phyloP scores from a whole-genome alignment of 495 filamentous ascomycete species.

The Aspergillus avenaceus region DNA sequence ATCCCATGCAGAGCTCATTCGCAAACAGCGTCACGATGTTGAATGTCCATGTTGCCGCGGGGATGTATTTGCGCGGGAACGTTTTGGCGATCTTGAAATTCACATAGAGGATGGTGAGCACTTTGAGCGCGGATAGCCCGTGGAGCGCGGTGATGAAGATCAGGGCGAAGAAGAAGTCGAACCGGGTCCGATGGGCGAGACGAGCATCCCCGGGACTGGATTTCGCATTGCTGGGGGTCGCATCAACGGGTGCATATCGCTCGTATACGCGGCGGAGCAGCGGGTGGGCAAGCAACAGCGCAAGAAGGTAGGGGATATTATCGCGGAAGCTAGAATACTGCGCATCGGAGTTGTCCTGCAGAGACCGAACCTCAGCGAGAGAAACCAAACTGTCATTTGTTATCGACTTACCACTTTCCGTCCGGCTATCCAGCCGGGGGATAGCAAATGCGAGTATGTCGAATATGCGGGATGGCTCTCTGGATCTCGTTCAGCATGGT shows the following conservation, averaged over 20 bases:
- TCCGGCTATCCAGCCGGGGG: constrained; percentile 89
- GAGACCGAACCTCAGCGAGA: neutral
- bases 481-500: constrained; percentile 32
- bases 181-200: constrained; percentile 71
- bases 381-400: neutral
- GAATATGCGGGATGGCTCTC: constrained; percentile 77
- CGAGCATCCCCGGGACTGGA: constrained; percentile 53
- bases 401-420: constrained; percentile 82
- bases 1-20: constrained; percentile 81
- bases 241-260: constrained; percentile 16
- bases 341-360: constrained; percentile 79
- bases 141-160: constrained; percentile 76
- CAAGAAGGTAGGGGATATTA: constrained; percentile 76
- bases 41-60: constrained; percentile 85
- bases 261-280: constrained; percentile 71
- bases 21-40: constrained; percentile 82
- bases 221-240: constrained; percentile 3
- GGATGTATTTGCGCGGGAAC: constrained; percentile 63
- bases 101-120: constrained; percentile 70
- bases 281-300: constrained; percentile 71
- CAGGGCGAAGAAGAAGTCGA: constrained; percentile 79
- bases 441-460: constrained; percentile 67
- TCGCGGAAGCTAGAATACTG: constrained; percentile 85
- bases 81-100: constrained; percentile 76
- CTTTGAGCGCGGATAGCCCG: constrained; percentile 79